Percentiles rank a stretch among this genome's conserved stretches.
Conservation (phyloP, 805 yeast genomes). For the Wickerhamomyces rabaulensis region DNA sequence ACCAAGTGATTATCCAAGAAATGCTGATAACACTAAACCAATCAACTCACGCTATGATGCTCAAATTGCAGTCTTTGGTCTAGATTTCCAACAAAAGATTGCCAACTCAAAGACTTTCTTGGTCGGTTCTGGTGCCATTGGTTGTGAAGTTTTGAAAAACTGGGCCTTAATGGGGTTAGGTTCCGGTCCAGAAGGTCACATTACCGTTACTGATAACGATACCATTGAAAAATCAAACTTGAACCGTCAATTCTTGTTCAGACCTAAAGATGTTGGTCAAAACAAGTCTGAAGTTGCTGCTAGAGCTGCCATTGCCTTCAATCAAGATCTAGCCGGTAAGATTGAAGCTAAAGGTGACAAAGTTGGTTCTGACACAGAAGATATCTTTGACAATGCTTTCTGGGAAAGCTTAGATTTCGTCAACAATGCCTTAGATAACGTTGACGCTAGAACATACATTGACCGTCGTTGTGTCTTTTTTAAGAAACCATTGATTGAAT, state of each 20-base stretch:
- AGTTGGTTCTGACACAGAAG: conserved; percentile 91
- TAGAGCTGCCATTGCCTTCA: conserved; percentile 75
- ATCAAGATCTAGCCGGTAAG: conserved; percentile 74
- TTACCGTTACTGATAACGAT: conserved; percentile 87
- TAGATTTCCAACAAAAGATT: conserved; percentile 64
- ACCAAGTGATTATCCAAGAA: conserved; percentile 64
- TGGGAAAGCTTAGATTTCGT: conserved; percentile 85
- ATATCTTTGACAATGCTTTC: conserved; percentile 76
- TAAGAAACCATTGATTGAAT: conserved; percentile 86
- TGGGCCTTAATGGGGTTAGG: conserved; percentile 98
- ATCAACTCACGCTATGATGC: conserved; percentile 81
- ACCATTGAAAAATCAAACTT: conserved; percentile 92
- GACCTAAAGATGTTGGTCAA: conserved; percentile 91
- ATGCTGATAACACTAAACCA: conserved; percentile 69
- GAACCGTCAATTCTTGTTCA: conserved; percentile 92
- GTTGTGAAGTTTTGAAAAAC: conserved; percentile 96
- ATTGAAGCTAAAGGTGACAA: conserved; percentile 77
- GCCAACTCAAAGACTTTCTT: conserved; percentile 79
- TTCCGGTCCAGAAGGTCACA: conserved; percentile 82
- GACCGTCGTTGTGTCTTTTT: conserved; percentile 95
- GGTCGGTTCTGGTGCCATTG: conserved; percentile 98
- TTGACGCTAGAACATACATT: conserved; percentile 96
- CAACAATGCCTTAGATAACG: conserved; percentile 94
- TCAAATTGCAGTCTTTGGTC: conserved; percentile 94
- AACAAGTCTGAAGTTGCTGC: conserved; percentile 91